Evolutionary conservation across 345 rosid genomes (phyloP).

Genomic region (Lepidium africanum): DNA sequence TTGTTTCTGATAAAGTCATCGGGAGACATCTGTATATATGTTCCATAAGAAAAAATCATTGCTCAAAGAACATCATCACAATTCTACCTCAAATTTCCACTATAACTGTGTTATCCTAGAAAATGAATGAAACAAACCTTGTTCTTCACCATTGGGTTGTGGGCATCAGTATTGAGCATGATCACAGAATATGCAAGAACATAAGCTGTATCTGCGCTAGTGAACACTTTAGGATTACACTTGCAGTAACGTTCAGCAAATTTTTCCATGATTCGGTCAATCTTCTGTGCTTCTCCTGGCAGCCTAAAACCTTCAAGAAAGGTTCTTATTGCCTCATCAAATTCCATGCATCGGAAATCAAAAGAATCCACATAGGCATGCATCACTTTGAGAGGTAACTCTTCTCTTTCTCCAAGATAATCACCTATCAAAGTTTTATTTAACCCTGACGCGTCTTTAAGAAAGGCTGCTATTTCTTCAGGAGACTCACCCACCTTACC

Average conservation of each 20-base stretch:
- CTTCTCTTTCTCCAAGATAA: conserved; percentile 86
- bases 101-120: not conserved
- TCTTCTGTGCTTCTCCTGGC: conserved; percentile 94
- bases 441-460: conserved; percentile 58
- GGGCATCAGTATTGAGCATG: conserved; percentile 92
- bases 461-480: conserved; percentile 71
- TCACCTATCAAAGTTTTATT: conserved; percentile 78
- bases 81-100: conserved; percentile 16
- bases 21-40: conserved; percentile 28
- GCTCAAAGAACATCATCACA: conserved; percentile 16
- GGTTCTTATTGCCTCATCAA: conserved; percentile 82
- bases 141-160: conserved; percentile 85
- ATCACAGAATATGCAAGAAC: conserved; percentile 93
- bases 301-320: conserved; percentile 77
- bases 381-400: conserved; percentile 72
- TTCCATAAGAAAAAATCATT: conserved; percentile 7
- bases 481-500: conserved; percentile 68
- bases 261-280: conserved; percentile 92
- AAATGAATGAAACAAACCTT: conserved; percentile 39
- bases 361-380: conserved; percentile 89
- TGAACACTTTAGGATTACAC: conserved; percentile 75
- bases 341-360: conserved; percentile 63
- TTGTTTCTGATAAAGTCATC: conserved; percentile 72
- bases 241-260: conserved; percentile 89
- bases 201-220: conserved; percentile 85